A percentile compares a stretch with the other conserved stretches of the same genome.
phyloP scores from a whole-genome alignment of 1,139 yeast genomes.

The Candida mesenterica region DNA sequence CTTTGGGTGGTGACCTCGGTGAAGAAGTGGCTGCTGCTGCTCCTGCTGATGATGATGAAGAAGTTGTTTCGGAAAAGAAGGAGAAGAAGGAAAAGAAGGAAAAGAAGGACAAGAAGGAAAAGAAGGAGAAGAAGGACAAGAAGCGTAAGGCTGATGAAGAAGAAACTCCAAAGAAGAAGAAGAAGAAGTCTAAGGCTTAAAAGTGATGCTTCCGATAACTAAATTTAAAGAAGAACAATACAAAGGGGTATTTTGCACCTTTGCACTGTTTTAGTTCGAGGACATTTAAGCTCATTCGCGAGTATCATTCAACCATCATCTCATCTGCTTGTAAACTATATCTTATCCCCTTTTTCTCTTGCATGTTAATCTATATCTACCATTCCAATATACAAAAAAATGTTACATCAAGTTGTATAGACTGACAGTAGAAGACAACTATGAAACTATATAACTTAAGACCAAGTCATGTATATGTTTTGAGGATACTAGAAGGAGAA shows the following conservation, averaged over 20 bases:
- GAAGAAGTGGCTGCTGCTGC: constrained; percentile 34
- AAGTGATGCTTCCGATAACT: neutral
- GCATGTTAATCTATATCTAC: constrained; percentile 14
- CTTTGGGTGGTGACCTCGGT: constrained; percentile 49
- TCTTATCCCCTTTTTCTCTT: constrained; percentile 10
- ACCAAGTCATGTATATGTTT: no score
- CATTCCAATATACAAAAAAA: neutral
- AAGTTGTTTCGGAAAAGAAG: constrained; percentile 37
- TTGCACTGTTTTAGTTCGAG: constrained; percentile 1
- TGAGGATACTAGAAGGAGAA: no score
- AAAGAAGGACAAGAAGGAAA: constrained; percentile 50
- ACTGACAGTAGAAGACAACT: no score
- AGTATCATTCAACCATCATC: constrained; percentile 2
- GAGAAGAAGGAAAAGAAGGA: constrained; percentile 55
- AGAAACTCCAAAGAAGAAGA: constrained; percentile 25
- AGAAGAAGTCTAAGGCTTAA: constrained; percentile 22
- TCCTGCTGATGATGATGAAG: constrained; percentile 30
- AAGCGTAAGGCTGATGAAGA: constrained; percentile 51
- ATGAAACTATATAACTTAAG: no score
- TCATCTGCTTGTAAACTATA: constrained; percentile 16
- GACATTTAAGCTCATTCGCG: constrained; percentile 1
- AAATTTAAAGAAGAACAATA: neutral
- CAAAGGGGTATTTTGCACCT: neutral
- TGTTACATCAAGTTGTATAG: neutral
- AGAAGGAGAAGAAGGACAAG: constrained; percentile 56